These are phyloP conservation scores for Wallacemonas sp. DNA, from an alignment of 208 protist species.

Conservation along the genomic window DNA sequence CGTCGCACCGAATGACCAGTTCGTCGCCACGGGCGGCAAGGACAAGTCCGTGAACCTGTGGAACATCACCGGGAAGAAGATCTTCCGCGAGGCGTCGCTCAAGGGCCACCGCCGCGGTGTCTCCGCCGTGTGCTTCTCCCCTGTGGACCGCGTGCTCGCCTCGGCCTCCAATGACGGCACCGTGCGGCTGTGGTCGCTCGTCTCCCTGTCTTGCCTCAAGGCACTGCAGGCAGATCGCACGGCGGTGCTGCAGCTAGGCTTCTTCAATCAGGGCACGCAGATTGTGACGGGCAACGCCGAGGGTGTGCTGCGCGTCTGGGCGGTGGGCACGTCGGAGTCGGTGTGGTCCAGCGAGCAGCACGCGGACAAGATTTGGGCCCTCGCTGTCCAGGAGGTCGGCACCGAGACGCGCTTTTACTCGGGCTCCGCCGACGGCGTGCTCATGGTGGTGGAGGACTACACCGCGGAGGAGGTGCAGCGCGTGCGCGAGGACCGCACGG, in stretches of 20 bases:
- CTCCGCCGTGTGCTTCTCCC: slow-evolving; percentile 78
- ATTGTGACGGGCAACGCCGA: slow-evolving; percentile 85
- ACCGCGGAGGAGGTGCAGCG: slow-evolving; percentile 85
- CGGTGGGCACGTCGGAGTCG: slow-evolving; percentile 68
- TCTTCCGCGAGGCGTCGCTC: slow-evolving; percentile 75
- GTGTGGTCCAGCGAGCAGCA: slow-evolving; percentile 84
- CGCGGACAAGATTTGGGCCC: slow-evolving; percentile 86
- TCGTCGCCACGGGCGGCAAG: slow-evolving; percentile 89
- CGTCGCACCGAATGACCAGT: slow-evolving; percentile 89
- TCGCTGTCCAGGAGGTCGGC: slow-evolving; percentile 53
- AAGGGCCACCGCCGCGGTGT: slow-evolving; percentile 86
- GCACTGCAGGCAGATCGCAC: slow-evolving; percentile 80
- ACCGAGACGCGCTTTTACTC: slow-evolving; percentile 65
- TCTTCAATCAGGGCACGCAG: slow-evolving; percentile 90
- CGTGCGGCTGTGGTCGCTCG: slow-evolving; percentile 88
- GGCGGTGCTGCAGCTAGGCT: slow-evolving; percentile 78
- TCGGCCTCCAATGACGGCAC: slow-evolving; percentile 86
- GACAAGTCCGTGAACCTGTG: slow-evolving; percentile 87
- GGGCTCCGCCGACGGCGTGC: slow-evolving; percentile 86
- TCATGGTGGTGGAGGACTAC: slow-evolving; percentile 88
- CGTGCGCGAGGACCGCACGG: slow-evolving; percentile 59
- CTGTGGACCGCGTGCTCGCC: slow-evolving; percentile 83
- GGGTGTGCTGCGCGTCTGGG: slow-evolving; percentile 92
- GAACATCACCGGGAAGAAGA: slow-evolving; percentile 76
- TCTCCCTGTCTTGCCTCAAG: slow-evolving; percentile 82